A percentile compares a stretch with the other conserved stretches of the same genome.
Evolutionary conservation across 805 yeast species (phyloP).

Genomic region (Candida maesae): DNA sequence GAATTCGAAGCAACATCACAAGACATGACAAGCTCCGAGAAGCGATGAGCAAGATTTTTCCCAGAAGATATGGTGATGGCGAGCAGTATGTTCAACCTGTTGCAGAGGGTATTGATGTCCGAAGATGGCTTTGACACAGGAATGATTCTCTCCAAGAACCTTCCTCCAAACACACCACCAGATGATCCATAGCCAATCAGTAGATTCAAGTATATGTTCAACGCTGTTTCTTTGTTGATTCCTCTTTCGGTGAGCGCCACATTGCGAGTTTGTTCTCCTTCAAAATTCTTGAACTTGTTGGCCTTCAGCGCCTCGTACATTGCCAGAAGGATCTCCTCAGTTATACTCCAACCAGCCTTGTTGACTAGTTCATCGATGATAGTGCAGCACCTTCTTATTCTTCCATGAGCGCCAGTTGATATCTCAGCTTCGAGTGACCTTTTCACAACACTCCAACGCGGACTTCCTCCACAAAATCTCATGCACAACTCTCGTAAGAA

Average conservation of each 20-base stretch:
- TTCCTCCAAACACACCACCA: constrained; percentile 5
- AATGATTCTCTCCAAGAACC: constrained; percentile 21
- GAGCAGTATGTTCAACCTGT: constrained; percentile 23
- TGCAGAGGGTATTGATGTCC: constrained; percentile 16
- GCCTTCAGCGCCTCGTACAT: constrained; percentile 22
- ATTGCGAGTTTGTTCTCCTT: constrained; percentile 17
- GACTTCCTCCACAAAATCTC: constrained; percentile 1
- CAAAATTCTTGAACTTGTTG: constrained; percentile 9
- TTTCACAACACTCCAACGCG: constrained; percentile 13
- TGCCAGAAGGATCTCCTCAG: constrained; percentile 12
- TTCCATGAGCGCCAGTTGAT: not conserved
- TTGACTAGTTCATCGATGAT: constrained; percentile 7
- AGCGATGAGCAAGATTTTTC: constrained; percentile 17
- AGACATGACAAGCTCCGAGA: constrained; percentile 13
- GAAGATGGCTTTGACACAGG: constrained; percentile 20
- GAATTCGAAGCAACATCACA: constrained; percentile 8
- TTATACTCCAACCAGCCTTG: constrained; percentile 13
- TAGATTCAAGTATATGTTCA: constrained; percentile 19
- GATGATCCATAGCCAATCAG: constrained; percentile 9
- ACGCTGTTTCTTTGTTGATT: constrained; percentile 11
- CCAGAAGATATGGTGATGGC: constrained; percentile 12
- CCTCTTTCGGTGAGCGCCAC: constrained; percentile 8
- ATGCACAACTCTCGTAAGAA: constrained; percentile 15
- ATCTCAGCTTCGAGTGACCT: constrained; percentile 3
- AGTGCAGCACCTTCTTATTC: constrained; percentile 10